phyloP scores from a whole-genome alignment of 2,329 filamentous ascomycete genomes.

The Claviceps africana region DNA sequence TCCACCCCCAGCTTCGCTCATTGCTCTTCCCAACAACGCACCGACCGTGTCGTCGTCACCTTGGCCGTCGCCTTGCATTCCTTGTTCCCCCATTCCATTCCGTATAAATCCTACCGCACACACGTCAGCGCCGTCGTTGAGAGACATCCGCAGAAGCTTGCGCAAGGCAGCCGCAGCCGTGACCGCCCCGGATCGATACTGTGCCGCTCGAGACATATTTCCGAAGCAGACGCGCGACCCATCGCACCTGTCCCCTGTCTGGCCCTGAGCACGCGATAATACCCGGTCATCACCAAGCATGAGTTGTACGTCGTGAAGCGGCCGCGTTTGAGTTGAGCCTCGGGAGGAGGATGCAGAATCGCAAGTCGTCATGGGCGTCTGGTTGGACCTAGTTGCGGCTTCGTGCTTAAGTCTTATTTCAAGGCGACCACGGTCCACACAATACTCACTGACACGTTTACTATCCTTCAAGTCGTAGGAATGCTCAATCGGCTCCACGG shows the following conservation, averaged over 20 bases:
- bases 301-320: slow-evolving; percentile 17
- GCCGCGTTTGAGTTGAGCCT: neutral
- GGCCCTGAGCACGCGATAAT: slow-evolving; percentile 5
- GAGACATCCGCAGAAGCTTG: neutral
- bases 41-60: neutral
- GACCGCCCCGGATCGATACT: neutral
- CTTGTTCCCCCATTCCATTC: neutral
- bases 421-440: neutral
- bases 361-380: neutral
- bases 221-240: neutral
- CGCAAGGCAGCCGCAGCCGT: neutral
- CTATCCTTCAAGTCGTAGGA: slow-evolving; percentile 47
- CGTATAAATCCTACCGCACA: neutral
- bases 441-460: neutral
- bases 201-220: neutral
- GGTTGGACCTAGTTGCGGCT: neutral
- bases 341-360: neutral
- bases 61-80: neutral
- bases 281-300: slow-evolving; percentile 17
- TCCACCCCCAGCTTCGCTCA: neutral
- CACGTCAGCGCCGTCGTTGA: neutral
- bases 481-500: slow-evolving; percentile 95
- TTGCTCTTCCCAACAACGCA: neutral
- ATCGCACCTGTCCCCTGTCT: neutral
- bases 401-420: neutral